phyloP scores from a whole-genome alignment of 2,329 filamentous ascomycete genomes.

The Phymatotrichopsis omnivora region DNA sequence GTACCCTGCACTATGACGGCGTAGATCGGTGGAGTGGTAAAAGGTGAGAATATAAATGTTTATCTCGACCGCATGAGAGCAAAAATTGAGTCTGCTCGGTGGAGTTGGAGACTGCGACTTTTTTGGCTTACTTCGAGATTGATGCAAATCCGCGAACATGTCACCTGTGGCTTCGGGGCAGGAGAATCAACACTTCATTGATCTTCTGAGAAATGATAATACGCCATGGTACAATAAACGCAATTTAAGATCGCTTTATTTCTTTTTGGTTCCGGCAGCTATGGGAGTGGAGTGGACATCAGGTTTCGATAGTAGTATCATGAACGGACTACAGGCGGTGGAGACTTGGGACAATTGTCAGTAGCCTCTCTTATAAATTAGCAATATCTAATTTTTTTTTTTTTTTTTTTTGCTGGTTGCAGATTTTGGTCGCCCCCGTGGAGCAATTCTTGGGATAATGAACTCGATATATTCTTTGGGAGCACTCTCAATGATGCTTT shows the following conservation, averaged over 20 bases:
- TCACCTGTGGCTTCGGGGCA: no score
- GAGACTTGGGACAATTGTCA: slow-evolving; percentile 37
- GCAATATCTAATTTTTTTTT: no score
- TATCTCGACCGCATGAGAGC: no score
- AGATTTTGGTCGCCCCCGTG: slow-evolving; percentile 34
- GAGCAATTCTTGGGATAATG: slow-evolving; percentile 32
- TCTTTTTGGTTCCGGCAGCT: slow-evolving; percentile 37
- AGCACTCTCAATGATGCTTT: slow-evolving; percentile 17
- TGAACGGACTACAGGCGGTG: slow-evolving; percentile 42
- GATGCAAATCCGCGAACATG: no score
- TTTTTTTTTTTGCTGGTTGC: no score
- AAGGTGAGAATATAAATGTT: no score
- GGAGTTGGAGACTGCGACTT: no score
- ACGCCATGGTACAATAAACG: slow-evolving; percentile 38
- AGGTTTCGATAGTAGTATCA: slow-evolving; percentile 44
- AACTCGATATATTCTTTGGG: slow-evolving; percentile 26
- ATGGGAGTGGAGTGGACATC: slow-evolving; percentile 42
- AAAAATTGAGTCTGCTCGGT: no score
- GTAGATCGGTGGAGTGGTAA: no score
- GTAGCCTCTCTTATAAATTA: background rate
- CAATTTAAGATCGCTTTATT: slow-evolving; percentile 37
- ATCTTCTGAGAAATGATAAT: slow-evolving; percentile 31
- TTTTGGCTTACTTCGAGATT: no score
- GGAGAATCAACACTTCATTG: slow-evolving; percentile 24
- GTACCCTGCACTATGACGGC: no score